Evolutionary conservation across 148 eudicot species (phyloP), one percentile per base, ranked within the genome.

Genomic region (Dianthus caryophyllus): DNA sequence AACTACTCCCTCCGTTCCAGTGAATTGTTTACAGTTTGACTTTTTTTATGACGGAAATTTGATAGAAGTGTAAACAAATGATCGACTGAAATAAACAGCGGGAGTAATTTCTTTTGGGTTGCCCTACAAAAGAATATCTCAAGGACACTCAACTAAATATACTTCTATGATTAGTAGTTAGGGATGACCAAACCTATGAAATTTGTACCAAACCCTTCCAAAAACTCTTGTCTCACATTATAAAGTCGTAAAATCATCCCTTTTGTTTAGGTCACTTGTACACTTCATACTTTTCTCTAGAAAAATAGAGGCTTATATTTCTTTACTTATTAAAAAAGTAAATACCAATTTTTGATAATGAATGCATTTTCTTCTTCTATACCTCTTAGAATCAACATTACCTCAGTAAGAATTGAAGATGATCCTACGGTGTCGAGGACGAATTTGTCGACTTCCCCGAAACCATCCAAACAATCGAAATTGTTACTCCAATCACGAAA

Each of bases 291-390:
- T 36, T 8, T 33, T 2, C 2, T 9, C 4, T 15, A 38, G 46
- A 36, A 33, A 33, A 7, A 33, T 33, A 3, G 38, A 3, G 38
- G 3, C 38, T 33, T 33, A 33, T 33, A 7, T 33, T 33, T 3
- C 38, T 33, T 33, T 3, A n/a, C n/a, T n/a, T 33, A 33, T 33
- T 0, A 14, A 20, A 61, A 61, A 61, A 36, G 17, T n/a, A 36
- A 39, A 38, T 47, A 30, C 70, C 43, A 56, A 9, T 18, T 58
- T 59, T 61, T 2, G 7, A 57, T 6, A 27, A 73, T 73, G 76
- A 66, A 73, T 67, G 70, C 72, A 16, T 51, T 50, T 24, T 73
- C 67, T 14, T 66, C 61, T 59, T 73, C 71, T 39, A 59, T 73
- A 12, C 44, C 18, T 61, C 63, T 6, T 41, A 29, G 46, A 54